Percentiles rank a stretch among this genome's conserved stretches.
phyloP scores from a whole-genome alignment of 495 filamentous ascomycete species.

The Hypomontagnella submonticulosa region DNA sequence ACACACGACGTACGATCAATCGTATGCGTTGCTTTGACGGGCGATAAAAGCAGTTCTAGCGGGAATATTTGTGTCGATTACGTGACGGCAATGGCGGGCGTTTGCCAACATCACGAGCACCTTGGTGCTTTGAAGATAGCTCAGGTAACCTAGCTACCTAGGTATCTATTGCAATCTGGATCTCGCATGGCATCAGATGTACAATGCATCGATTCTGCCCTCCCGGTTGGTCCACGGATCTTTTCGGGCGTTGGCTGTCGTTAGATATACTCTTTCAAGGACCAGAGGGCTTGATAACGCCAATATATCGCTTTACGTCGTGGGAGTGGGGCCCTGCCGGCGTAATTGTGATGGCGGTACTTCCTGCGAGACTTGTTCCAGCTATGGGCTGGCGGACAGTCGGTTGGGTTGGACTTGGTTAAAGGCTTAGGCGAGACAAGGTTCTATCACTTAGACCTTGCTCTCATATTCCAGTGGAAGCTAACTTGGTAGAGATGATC shows the following conservation, averaged over 20 bases:
- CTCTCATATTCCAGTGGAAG: too few species aligned
- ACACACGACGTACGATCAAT: background rate
- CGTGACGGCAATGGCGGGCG: slow-evolving; percentile 13
- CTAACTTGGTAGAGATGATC: too few species aligned
- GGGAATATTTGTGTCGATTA: slow-evolving; percentile 6
- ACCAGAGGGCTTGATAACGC: slow-evolving; percentile 8
- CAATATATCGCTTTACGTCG: slow-evolving; percentile 14
- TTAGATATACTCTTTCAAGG: slow-evolving; percentile 7
- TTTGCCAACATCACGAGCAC: slow-evolving; percentile 18
- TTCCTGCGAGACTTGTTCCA: background rate
- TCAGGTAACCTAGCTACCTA: slow-evolving; percentile 17
- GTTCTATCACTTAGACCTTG: background rate
- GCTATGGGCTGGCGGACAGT: background rate
- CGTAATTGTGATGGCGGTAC: background rate
- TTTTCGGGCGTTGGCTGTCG: background rate
- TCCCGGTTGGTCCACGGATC: background rate
- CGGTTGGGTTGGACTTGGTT: background rate
- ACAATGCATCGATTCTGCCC: background rate
- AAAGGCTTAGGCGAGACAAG: slow-evolving; percentile 5
- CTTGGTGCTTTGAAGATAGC: slow-evolving; percentile 10
- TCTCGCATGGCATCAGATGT: slow-evolving; percentile 16
- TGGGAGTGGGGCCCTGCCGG: background rate
- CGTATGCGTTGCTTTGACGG: slow-evolving; percentile 20
- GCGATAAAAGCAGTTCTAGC: slow-evolving; percentile 18
- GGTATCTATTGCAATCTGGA: slow-evolving; percentile 25